A percentile compares a stretch with the other conserved stretches of the same genome.
Evolutionary conservation across 2,329 filamentous ascomycete species (phyloP).

Genomic region (Microascus cirrosus): DNA sequence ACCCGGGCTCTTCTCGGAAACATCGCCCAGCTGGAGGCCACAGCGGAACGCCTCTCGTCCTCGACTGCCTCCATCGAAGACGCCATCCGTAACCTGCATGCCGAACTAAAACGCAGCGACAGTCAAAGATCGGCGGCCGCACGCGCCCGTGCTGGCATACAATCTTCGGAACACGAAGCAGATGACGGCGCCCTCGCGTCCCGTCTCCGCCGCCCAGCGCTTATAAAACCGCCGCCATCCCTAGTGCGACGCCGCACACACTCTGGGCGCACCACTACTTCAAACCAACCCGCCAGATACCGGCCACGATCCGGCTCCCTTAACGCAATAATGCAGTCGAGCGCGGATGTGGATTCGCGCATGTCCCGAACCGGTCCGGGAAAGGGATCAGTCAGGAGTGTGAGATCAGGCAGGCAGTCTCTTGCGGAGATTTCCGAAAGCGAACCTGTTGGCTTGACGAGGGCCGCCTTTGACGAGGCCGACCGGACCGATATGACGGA

Average conservation of each 20-base stretch:
- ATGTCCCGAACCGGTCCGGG: constrained; percentile 42
- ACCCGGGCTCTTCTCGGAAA: constrained; percentile 54
- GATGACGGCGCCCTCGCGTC: constrained; percentile 9
- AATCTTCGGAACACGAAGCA: not conserved
- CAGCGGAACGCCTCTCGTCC: constrained; percentile 62
- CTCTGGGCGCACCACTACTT: not conserved
- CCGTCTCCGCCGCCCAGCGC: constrained; percentile 13
- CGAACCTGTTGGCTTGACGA: constrained; percentile 38
- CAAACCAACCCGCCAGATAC: not conserved
- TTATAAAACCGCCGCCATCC: constrained; percentile 38
- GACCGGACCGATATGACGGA: constrained; percentile 27
- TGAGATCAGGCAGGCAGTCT: constrained; percentile 36
- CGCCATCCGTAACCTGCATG: constrained; percentile 63
- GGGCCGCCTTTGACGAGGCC: constrained; percentile 41
- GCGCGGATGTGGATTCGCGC: constrained; percentile 17
- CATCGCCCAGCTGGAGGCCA: constrained; percentile 64
- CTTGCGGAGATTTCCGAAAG: constrained; percentile 47
- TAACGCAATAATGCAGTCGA: constrained; percentile 14
- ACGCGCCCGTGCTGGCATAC: constrained; percentile 20
- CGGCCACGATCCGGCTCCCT: constrained; percentile 2
- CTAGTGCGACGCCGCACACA: constrained; percentile 49
- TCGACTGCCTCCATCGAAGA: constrained; percentile 61
- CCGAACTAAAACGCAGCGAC: constrained; percentile 59
- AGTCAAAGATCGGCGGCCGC: constrained; percentile 53
- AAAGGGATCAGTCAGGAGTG: constrained; percentile 40